Conservation (phyloP, 176 grass and related monocot genomes). For the Zea luxurians region DNA sequence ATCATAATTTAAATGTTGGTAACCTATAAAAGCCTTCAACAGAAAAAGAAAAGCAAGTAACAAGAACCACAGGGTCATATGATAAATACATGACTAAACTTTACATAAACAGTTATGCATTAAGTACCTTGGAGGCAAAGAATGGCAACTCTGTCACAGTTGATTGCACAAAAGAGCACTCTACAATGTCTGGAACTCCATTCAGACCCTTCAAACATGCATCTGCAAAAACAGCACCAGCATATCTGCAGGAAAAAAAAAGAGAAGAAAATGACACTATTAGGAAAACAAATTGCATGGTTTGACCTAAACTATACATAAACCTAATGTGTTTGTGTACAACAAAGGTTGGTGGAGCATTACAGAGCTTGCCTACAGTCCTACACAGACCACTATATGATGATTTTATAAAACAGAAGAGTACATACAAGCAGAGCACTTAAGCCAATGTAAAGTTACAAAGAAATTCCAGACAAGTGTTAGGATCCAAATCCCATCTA, state of each 20-base stretch:
- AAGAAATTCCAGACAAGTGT: neutral
- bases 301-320: neutral
- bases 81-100: neutral
- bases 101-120: neutral
- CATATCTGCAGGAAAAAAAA: constrained; percentile 54
- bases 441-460: neutral
- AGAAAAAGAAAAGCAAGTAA: neutral
- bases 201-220: constrained; percentile 98
- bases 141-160: constrained; percentile 83
- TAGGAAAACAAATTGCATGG: constrained; percentile 2
- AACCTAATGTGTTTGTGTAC: neutral
- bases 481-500: neutral
- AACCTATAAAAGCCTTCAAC: neutral
- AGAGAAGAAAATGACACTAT: neutral
- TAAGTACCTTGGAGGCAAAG: constrained; percentile 91
- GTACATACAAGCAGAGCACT: neutral
- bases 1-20: neutral
- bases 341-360: neutral
- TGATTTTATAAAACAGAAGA: neutral
- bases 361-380: neutral
- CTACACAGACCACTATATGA: neutral
- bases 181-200: constrained; percentile 77
- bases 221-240: constrained; percentile 95
- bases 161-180: constrained; percentile 96
- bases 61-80: neutral